Conservation (phyloP, 441 rosid species). For the Adansonia rubrostipa region DNA sequence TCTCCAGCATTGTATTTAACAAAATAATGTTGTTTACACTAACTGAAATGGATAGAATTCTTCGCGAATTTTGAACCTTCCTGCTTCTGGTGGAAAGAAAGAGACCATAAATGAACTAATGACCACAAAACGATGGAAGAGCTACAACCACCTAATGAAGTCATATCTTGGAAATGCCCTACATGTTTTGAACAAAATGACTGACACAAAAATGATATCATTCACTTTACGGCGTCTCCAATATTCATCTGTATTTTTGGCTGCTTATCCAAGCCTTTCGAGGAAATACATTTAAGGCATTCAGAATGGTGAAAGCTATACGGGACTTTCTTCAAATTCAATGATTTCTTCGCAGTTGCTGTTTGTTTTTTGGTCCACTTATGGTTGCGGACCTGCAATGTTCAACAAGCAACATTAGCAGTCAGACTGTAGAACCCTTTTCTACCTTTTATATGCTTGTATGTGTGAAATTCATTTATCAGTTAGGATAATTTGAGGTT, state of each 20-base stretch:
- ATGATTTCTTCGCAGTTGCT: constrained; percentile 12
- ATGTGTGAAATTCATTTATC: background rate
- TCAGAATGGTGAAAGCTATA: constrained; percentile 14
- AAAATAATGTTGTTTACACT: constrained; percentile 77
- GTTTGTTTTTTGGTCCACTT: background rate
- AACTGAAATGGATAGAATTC: constrained; percentile 81
- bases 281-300: constrained; percentile 89
- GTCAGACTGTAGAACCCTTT: background rate
- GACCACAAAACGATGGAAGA: constrained; percentile 83
- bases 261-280: constrained; percentile 80
- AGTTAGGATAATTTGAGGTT: background rate
- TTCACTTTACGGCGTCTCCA: constrained; percentile 79
- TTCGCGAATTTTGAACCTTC: constrained; percentile 76
- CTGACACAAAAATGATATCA: constrained; percentile 83
- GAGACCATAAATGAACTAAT: constrained; percentile 62
- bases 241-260: constrained; percentile 69
- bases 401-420: constrained; percentile 14
- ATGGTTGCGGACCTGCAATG: background rate
- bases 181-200: constrained; percentile 93
- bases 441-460: background rate
- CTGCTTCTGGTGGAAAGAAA: constrained; percentile 80
- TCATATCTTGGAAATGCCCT: constrained; percentile 91
- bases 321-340: constrained; percentile 14
- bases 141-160: constrained; percentile 76
- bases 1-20: constrained; percentile 87